Percentiles rank a stretch among this genome's conserved stretches.
Conservation (phyloP, 768 basidiomycete species). For the Termitomyces heimii region DNA sequence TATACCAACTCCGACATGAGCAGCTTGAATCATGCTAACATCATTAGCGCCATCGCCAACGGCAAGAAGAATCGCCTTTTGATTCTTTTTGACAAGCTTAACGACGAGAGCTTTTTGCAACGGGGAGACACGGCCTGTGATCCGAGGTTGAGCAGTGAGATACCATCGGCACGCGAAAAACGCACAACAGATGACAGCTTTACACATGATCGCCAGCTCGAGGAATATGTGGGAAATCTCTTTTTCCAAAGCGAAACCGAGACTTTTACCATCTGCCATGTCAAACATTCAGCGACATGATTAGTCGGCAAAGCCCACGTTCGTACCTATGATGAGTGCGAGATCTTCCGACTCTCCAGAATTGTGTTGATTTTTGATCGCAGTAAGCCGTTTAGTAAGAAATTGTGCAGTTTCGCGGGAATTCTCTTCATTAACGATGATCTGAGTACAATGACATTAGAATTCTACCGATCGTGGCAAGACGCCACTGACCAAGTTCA, state of each 20-base stretch:
- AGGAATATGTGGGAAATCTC: slow-evolving; percentile 85
- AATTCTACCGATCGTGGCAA: not conserved
- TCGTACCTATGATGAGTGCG: slow-evolving; percentile 84
- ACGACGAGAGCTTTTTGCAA: slow-evolving; percentile 97
- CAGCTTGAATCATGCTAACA: slow-evolving; percentile 99
- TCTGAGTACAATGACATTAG: slow-evolving; percentile 37
- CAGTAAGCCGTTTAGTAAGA: slow-evolving; percentile 79
- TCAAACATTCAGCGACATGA: slow-evolving; percentile 4
- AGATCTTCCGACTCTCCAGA: slow-evolving; percentile 93
- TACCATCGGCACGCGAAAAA: slow-evolving; percentile 8
- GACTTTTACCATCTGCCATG: slow-evolving; percentile 83
- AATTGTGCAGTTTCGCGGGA: slow-evolving; percentile 80
- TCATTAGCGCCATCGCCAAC: slow-evolving; percentile 99
- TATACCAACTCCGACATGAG: slow-evolving; percentile 96
- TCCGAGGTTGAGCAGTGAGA: slow-evolving; percentile 2
- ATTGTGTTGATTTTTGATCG: slow-evolving; percentile 89
- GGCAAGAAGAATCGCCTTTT: slow-evolving; percentile 87
- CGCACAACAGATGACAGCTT: slow-evolving; percentile 96
- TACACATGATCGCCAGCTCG: slow-evolving; percentile 96
- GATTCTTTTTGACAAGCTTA: slow-evolving; percentile 97
- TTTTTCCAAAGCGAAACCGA: slow-evolving; percentile 91
- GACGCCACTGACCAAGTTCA: slow-evolving; percentile 79
- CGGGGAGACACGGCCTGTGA: slow-evolving; percentile 89
- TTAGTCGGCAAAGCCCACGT: not conserved
- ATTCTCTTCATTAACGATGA: slow-evolving; percentile 90